Base-by-base conservation (phyloP, 495 filamentous ascomycete genomes). In the Neurospora sp. region DNA sequence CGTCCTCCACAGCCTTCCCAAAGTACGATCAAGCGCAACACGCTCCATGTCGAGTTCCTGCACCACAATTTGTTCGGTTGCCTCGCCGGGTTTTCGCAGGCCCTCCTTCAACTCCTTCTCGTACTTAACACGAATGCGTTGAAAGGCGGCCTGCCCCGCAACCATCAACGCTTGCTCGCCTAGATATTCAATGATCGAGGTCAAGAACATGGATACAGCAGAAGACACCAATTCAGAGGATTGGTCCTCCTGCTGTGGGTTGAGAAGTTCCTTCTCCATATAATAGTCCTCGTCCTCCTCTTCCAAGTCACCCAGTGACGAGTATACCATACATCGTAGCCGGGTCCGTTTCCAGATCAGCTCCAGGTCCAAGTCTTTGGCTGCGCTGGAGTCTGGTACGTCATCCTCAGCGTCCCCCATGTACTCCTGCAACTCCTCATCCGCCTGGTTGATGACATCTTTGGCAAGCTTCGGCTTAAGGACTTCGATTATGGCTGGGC, bases 301-400 rank as follows among this genome's bases (percentile, higher is more conserved):
- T 80, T 99, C 96, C 87, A 99, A 89, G 77, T 99, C 96, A 35
- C 96, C 96, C 16, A 99, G 83, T 12, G 94, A 94, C 8, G 93
- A 98, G 79, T 98, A 98, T 20, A 98, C 95, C 96, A 99, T 98
- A 78, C 94, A 96, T 71, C 96, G 89, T 71, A 99, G 82, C 69
- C 96, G 90, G 1, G 93, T 94, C 70, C 94, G 87, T 81, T 94
- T 97, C 94, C 94, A 99, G 16, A 94, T 89, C 68, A 90, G 83
- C 77, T 97, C 90, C 16, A 97, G 83, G 78, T 98, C 93, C 88
- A 94, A 97, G 71, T 90, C 89, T 2, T 84, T 84, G 69, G 80
- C 81, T 0, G 85, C 83, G 31, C 86, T 84, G 6, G 86, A 82
- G 3, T 82, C 85, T 8, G 85, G 75, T 27, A 86, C 70, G 69